Evolutionary conservation across 148 eudicot species (phyloP).

Genomic region (Rhododendron ferrugineum): DNA sequence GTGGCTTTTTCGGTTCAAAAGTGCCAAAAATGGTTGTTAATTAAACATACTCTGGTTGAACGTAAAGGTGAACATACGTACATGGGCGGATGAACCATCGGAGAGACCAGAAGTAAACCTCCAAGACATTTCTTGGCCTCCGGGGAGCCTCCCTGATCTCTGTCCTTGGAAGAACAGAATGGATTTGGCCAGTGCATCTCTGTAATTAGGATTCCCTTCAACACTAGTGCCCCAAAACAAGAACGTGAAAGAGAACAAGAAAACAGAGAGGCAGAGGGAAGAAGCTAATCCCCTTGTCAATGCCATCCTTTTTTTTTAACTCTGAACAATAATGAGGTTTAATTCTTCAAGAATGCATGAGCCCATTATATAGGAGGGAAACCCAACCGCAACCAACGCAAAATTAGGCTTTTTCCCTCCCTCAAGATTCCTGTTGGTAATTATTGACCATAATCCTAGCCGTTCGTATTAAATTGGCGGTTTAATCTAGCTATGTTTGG

Average conservation of each 20-base stretch:
- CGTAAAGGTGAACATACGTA: slow-evolving; percentile 21
- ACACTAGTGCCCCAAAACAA: slow-evolving; percentile 15
- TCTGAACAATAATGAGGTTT: background rate
- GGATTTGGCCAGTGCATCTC: slow-evolving; percentile 77
- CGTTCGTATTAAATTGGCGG: background rate
- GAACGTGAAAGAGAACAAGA: slow-evolving; percentile 13
- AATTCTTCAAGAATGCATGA: background rate
- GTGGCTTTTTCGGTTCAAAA: background rate
- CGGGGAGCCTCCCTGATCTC: slow-evolving; percentile 65
- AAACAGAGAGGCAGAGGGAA: slow-evolving; percentile 4
- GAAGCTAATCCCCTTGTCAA: slow-evolving; percentile 9
- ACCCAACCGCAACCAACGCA: slow-evolving; percentile 17
- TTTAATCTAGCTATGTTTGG: background rate
- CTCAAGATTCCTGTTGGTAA: background rate
- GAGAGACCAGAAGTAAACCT: slow-evolving; percentile 51
- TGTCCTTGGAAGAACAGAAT: slow-evolving; percentile 86
- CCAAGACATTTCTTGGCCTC: slow-evolving; percentile 50
- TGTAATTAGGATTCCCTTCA: slow-evolving; percentile 48
- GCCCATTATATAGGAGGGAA: slow-evolving; percentile 6
- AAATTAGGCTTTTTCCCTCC: slow-evolving; percentile 24
- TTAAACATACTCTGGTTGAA: background rate
- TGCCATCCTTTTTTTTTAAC: background rate
- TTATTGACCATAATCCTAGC: background rate
- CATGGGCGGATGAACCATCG: slow-evolving; percentile 62
- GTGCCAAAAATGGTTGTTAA: background rate